Base-by-base conservation (phyloP, 2,329 filamentous ascomycete genomes). In the Byssochlamys sp. region DNA sequence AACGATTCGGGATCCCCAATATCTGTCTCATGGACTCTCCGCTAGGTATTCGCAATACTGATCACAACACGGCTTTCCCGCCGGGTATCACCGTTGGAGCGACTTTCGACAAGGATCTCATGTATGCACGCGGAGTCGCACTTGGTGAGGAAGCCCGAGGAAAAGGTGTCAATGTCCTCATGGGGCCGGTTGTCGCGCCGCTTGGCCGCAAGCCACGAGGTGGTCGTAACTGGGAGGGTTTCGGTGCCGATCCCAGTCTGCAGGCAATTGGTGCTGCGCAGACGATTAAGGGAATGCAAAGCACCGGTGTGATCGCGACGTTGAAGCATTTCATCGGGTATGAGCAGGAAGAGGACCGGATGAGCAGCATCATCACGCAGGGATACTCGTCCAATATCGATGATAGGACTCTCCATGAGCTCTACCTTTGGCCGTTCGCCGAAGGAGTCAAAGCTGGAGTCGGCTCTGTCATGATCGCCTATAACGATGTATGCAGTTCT, bases 11-110 rank as follows among this genome's bases (percentile, higher is more conserved):
- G 1, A 86, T 92, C 60, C 86, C 87, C 1, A 83, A 85, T 62
- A 78, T 91, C 4, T 89, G 86, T 65, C 75, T 89, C 2, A 85
- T 89, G 61, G 88, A 91, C 68, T 84, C 83, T 0, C 86, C 87
- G 1, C 76, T 87, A 33, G 89, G 89, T 1, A 78, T 94, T 12
- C 82, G 87, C 28, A 82, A 83, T n/a, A 84, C 87, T 0, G 87
- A 91, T 62, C 84, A 89, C 59, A 84, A 86, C 55, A 91, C 88
- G 0, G 87, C 84, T 0, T 94, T 92, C 64, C 89, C 89, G 0
- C 81, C 88, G 7, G 89, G 88, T n/a, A 88, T 92, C 63, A 90
- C 86, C 0, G 82, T 81, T 1, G 88, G 86, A 19, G 87, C 87
- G 1, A 90, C 88, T 0, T 91, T 84, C 68, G 86, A 88, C 72